A percentile compares a stretch with the other conserved stretches of the same genome.
These are phyloP conservation scores for Sonneratia alba DNA, from an alignment of 345 rosid species.

Conservation along the genomic window DNA sequence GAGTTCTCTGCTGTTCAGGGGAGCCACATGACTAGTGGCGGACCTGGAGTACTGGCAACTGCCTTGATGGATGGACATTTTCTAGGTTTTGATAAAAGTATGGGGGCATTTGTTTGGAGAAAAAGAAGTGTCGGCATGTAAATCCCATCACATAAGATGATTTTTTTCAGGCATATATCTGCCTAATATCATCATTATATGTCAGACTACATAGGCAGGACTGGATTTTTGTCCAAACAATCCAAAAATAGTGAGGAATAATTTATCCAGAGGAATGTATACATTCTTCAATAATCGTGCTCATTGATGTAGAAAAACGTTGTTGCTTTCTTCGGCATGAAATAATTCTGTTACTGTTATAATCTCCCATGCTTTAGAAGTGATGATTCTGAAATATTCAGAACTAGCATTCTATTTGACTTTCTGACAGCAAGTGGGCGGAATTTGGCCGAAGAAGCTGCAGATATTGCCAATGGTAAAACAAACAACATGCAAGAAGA, in stretches of 20 bases:
- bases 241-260: too few relatives aligned
- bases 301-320: too few relatives aligned
- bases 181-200: too few relatives aligned
- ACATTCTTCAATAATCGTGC: too few relatives aligned
- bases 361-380: background rate
- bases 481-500: conserved; percentile 33
- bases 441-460: conserved; percentile 33
- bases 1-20: background rate
- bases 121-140: too few relatives aligned
- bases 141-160: too few relatives aligned
- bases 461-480: conserved; percentile 18
- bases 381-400: conserved; percentile 9
- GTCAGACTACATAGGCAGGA: background rate
- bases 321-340: too few relatives aligned
- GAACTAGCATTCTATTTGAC: conserved; percentile 29
- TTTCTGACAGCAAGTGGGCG: conserved; percentile 49
- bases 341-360: background rate
- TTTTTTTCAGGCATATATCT: too few relatives aligned
- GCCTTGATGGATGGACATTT: background rate
- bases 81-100: too few relatives aligned
- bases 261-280: too few relatives aligned
- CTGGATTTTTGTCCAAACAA: background rate
- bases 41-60: background rate
- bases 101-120: too few relatives aligned
- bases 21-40: background rate